Percentiles rank a stretch among this genome's conserved stretches.
phyloP scores from a whole-genome alignment of 345 rosid species.

The Eucalyptus curtisii region DNA sequence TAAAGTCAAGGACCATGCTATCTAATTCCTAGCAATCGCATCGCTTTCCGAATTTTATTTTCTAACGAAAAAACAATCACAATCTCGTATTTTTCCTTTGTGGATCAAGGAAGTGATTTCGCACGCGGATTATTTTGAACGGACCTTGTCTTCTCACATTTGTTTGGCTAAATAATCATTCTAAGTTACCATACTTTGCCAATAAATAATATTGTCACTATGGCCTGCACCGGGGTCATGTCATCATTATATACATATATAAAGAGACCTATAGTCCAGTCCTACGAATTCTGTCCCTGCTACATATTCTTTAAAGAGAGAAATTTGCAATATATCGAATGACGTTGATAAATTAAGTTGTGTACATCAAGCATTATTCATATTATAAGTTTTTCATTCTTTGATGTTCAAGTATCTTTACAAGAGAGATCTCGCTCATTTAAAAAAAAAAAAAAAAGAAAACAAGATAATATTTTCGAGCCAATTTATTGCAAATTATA shows the following conservation, averaged over 20 bases:
- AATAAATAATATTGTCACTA: neutral
- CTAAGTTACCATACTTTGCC: neutral
- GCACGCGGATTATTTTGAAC: neutral
- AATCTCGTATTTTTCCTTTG: neutral
- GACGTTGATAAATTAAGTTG: accelerated
- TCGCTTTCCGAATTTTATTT: neutral
- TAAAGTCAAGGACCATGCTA: neutral
- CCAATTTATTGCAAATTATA: neutral
- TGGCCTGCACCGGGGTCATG: neutral
- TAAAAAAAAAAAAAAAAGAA: accelerated
- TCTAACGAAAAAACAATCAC: neutral
- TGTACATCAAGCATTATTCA: neutral
- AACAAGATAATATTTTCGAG: neutral
- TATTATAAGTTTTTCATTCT: accelerated
- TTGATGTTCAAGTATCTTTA: neutral
- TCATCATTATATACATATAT: neutral
- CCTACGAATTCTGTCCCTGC: neutral
- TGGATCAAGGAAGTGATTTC: neutral
- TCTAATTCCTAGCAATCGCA: neutral
- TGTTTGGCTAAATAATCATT: neutral
- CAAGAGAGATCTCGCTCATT: neutral
- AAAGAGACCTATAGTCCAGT: neutral
- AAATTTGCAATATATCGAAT: neutral
- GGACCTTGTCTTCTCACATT: neutral
- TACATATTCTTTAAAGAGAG: neutral